Evolutionary conservation across 2,329 filamentous ascomycete genomes (phyloP), one percentile per base, ranked within the genome.

Genomic region (Polytolypa hystricis): DNA sequence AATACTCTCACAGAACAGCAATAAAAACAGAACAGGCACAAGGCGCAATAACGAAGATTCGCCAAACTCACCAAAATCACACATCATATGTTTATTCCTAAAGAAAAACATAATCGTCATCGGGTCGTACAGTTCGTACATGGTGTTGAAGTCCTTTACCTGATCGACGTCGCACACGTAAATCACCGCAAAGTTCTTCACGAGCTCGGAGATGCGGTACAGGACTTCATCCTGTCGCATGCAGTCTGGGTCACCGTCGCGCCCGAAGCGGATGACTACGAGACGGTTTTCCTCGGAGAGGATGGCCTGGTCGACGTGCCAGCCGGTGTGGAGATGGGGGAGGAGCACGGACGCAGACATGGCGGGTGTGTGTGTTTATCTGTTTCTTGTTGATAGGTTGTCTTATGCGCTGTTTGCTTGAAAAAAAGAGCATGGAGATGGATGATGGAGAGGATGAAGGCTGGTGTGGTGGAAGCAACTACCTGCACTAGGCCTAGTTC

Each of bases 261-360:
- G 78, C 32, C 87, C 87, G 63, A 96, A 96, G 47, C 89, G 81
- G 58, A 96, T 94, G 28, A 94, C 79, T 9, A 94, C 85, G 1
- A 95, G 77, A 33, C 89, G 81, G 55, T 96, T 89, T 56, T 94
- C 85, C 65, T 96, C 87, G 29, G 71, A 74, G 55, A 84, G 78
- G 55, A 95, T 95, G 45, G 87, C 86, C 65, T 96, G 87, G 69
- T 96, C 91, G 55, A 98, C 91, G 62, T 98, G 91, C 91, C 89
- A 98, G 60, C 84, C 91, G 28, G 83, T 87, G 50, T 76, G 75
- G 31, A 98, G 74, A 62, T 96, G 89, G 30, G 89, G 89, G 36
- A 98, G 77, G 33, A 93, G 83, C 44, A 95, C 83, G 52, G 86
- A 94, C 51, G 86, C 85, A 6, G 14, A 7, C 14, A 30, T 30